Evolutionary conservation across 768 basidiomycete genomes (phyloP), one percentile per base, ranked within the genome.

Genomic region (Nidula microcarpa): DNA sequence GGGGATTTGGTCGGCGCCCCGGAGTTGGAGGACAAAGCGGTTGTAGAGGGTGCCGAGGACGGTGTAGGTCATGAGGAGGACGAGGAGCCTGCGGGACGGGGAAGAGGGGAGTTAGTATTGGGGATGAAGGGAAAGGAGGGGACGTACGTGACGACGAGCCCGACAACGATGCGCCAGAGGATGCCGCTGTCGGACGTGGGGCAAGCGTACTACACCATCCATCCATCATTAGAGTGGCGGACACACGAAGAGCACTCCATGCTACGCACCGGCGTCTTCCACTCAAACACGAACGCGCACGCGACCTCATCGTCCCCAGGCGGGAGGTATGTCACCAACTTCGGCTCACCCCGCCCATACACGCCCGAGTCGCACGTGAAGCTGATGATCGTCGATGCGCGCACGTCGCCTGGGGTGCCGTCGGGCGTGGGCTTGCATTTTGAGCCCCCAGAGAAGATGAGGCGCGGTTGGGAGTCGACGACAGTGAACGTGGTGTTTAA

Each of bases 231-330:
- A 50, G 18, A 33, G 18, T 47, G 39, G 46, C 13, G 48, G 3
- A 49, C 5, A 41, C 30, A 51, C n/a, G n/a, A 16, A 14, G 13
- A 18, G 43, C 9, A 13, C 18, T 5, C 39, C 39, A 5, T 41
- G 39, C 11, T 41, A 66, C 81, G 61, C 58, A 93, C 91, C 59
- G 83, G 84, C 4, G 89, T 93, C 52, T 78, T 74, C 93, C 93
- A 95, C 71, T 94, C 91, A 37, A 95, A 69, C 53, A 88, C 80
- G 64, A 86, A 94, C 10, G 84, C 79, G 65, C 93, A 95, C n/a
- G 82, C 82, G 30, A 62, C 63, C 7, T 85, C 79, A 34, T 87
- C 83, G 13, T 81, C 78, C 7, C 72, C 71, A 6, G 83, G 81
- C 4, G 89, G 89, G 18, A 92, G 79, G 47, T 87, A 83, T 1